These are phyloP conservation scores for Colletotrichum tamarilloi DNA, from an alignment of 2,329 filamentous ascomycete genomes.

Conservation along the genomic window DNA sequence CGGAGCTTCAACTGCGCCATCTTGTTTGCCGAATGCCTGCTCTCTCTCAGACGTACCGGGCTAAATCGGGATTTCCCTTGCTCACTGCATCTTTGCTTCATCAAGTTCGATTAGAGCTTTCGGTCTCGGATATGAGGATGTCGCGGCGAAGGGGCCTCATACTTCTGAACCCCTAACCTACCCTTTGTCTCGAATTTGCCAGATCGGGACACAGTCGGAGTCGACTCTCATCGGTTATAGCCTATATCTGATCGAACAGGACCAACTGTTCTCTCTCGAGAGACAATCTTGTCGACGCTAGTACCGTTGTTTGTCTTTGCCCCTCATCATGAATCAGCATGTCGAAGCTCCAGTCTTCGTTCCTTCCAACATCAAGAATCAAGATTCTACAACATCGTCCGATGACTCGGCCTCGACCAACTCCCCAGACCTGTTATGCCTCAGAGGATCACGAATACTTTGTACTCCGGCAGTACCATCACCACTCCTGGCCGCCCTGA, in stretches of 20 bases:
- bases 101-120: neutral
- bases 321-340: conserved; percentile 9
- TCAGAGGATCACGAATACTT: neutral
- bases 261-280: neutral
- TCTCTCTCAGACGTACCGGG: neutral
- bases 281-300: neutral
- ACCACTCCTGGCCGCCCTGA: neutral
- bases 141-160: neutral
- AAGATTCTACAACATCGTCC: neutral
- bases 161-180: neutral
- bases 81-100: neutral
- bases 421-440: neutral
- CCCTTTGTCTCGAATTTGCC: conserved; percentile 1
- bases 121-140: neutral
- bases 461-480: neutral
- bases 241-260: conserved; percentile 6
- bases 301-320: neutral
- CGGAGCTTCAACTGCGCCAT: neutral
- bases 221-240: neutral
- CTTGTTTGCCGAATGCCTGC: neutral
- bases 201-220: neutral
- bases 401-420: neutral
- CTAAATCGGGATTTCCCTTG: neutral
- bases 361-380: neutral
- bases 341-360: conserved; percentile 17